Evolutionary conservation across 208 protist genomes (phyloP), one percentile per base, ranked within the genome.

Genomic region (Crithidia bombi): DNA sequence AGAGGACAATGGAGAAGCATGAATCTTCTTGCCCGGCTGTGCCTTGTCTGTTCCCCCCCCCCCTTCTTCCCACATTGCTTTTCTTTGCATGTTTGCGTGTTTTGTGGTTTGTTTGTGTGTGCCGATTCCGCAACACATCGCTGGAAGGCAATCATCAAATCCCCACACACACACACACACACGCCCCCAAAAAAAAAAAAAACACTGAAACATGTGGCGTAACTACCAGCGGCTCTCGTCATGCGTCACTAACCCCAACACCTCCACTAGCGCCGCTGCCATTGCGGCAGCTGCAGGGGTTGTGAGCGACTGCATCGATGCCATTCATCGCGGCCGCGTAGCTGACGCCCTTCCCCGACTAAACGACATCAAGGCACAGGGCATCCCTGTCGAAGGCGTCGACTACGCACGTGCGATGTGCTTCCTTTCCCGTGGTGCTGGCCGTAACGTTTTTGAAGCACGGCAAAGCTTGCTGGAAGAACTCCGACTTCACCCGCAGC

Each of bases 391-490:
- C 47, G 67, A 69, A 21, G 80, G 85, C 28, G 57, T 92, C 4
- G 86, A 95, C 64, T 92, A 90, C 65, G 80, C 73, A 56, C 81
- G 87, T 39, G 90, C 85, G 5, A 64, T 93, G 52, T 90, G 82
- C 58, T 90, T 95, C 54, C 66, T 95, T 23, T 38, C 63, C 11
- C n/a, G 63, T 38, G 69, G 23, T 2, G 41, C 19, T 3, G 58
- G 65, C 17, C 33, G 79, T 23, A 71, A 86, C 71, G n/a, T 56
- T 0, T 64, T 95, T 11, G 55, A 89, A 38, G 86, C 85, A 12
- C 78, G 86, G 15, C 90, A 95, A 39, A 79, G 85, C 39, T 67
- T 91, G 21, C 63, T 95, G 61, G 86, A 91, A 65, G 87, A 95
- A 55, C 75, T 92, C 33, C 86, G 87, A 2, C 65, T 82, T 11